Base-by-base conservation (phyloP, 768 basidiomycete species). In the Daedaleopsis sinensis region DNA sequence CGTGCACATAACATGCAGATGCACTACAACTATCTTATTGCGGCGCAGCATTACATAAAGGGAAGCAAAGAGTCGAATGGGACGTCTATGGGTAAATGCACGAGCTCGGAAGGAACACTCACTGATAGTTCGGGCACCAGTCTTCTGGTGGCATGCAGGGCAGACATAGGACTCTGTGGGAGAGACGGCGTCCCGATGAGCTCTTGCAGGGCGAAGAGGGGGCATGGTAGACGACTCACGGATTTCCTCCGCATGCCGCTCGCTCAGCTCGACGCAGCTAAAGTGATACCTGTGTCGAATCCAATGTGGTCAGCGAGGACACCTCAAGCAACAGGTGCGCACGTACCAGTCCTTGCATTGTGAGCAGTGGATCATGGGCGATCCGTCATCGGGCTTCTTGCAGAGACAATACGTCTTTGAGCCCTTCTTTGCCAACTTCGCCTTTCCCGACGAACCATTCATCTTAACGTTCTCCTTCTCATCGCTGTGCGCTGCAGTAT, bases 361-460 rank as follows among this genome's bases (percentile, higher is more conserved):
- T 24, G 84, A 80, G 70, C 93, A 94, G 38, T 76, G 77, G 52
- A 94, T 87, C 91, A 93, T 93, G 13, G 91, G 91, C 7, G 88
- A 81, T 36, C 89, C 91, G 76, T 92, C 88, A 71, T 93, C 88
- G 42, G 81, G 82, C 52, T 82, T 81, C 23, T 80, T 78, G 72
- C 93, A 94, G 0, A 81, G 74, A 76, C 92, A 94, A 66, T 82
- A 79, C 8, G 76, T 64, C 63, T 75, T 72, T 21, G 65, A 61
- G 49, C 35, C 59, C 49, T 63, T 70, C 35, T 63, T 61, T 9
- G 59, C 64, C 42, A 55, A 39, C 58, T 68, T 70, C 24, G 52
- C 44, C 61, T 67, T 65, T 19, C 53, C n/a, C 37, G 64, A 57
- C 13, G 55, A 18, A 16, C 44, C 57, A 32, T 61, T 65, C 42